Evolutionary conservation across 2,329 filamentous ascomycete species (phyloP).

Genomic region (Alternaria ventricosa): DNA sequence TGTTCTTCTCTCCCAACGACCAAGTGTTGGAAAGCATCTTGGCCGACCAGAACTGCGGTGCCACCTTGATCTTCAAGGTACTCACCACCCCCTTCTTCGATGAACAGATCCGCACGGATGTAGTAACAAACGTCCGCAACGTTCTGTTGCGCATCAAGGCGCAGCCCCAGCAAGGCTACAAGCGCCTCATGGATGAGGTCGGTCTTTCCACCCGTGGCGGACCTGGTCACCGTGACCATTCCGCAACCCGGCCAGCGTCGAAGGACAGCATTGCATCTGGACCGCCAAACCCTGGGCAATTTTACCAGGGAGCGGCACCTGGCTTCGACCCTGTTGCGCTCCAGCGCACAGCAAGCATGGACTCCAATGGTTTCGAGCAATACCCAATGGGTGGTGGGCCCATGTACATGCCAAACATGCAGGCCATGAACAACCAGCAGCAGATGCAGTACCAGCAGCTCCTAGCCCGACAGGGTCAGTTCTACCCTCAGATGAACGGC

Average conservation of each 20-base stretch:
- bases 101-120: constrained; percentile 83
- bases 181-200: constrained; percentile 98
- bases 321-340: constrained; percentile 52
- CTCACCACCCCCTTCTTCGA: constrained; percentile 97
- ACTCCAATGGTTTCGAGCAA: constrained; percentile 57
- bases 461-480: constrained; percentile 56
- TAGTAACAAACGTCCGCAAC: constrained; percentile 89
- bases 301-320: constrained; percentile 46
- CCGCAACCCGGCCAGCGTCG: constrained; percentile 46
- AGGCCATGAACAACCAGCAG: constrained; percentile 54
- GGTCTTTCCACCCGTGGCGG: constrained; percentile 71
- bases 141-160: constrained; percentile 91
- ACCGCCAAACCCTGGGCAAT: constrained; percentile 42
- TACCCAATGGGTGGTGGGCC: constrained; percentile 47
- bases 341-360: constrained; percentile 57
- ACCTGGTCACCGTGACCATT: constrained; percentile 47
- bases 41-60: constrained; percentile 87
- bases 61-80: constrained; percentile 98
- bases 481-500: constrained; percentile 55
- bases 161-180: constrained; percentile 94
- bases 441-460: constrained; percentile 66
- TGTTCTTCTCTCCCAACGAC: constrained; percentile 91
- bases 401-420: constrained; percentile 49
- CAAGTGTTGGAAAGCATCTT: constrained; percentile 88
- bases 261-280: constrained; percentile 42